phyloP scores from a whole-genome alignment of 768 basidiomycete species.

The Grammothele lineata region DNA sequence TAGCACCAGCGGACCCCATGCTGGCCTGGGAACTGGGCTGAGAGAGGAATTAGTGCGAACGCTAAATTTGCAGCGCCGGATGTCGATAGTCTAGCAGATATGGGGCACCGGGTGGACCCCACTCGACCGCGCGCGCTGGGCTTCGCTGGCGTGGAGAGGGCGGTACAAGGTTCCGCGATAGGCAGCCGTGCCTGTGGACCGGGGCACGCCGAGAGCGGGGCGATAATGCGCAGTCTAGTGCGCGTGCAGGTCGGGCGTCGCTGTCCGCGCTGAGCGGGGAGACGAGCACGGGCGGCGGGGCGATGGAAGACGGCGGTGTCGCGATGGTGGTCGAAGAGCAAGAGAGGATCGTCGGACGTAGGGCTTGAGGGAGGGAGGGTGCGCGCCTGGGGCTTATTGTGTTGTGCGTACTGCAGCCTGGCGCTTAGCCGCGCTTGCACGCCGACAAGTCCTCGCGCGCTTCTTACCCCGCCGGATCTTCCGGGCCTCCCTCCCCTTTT shows the following conservation, averaged over 20 bases:
- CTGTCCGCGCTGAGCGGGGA: too few species aligned
- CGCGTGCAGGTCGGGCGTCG: too few species aligned
- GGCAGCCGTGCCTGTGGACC: conserved; percentile 1
- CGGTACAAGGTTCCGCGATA: not conserved
- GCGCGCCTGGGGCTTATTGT: conserved; percentile 16
- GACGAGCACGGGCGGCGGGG: not conserved
- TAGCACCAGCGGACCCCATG: not conserved
- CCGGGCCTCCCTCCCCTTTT: too few species aligned
- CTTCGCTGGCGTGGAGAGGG: not conserved
- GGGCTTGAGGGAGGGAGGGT: conserved; percentile 1
- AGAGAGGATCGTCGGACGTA: conserved; percentile 1
- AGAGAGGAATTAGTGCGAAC: not conserved
- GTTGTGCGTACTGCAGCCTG: too few species aligned
- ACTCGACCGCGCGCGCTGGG: not conserved
- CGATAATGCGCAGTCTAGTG: too few species aligned
- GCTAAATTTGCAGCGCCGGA: not conserved
- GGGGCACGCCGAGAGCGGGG: not conserved
- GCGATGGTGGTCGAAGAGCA: conserved; percentile 11
- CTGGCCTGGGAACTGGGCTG: not conserved
- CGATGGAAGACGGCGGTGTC: not conserved
- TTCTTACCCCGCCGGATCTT: too few species aligned
- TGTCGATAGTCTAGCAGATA: not conserved
- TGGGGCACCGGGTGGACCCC: not conserved
- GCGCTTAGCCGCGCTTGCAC: too few species aligned
- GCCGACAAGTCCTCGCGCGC: too few species aligned